Evolutionary conservation across 2,329 filamentous ascomycete genomes (phyloP), one percentile per base, ranked within the genome.

Genomic region (Tolypocladium ophioglossoides): DNA sequence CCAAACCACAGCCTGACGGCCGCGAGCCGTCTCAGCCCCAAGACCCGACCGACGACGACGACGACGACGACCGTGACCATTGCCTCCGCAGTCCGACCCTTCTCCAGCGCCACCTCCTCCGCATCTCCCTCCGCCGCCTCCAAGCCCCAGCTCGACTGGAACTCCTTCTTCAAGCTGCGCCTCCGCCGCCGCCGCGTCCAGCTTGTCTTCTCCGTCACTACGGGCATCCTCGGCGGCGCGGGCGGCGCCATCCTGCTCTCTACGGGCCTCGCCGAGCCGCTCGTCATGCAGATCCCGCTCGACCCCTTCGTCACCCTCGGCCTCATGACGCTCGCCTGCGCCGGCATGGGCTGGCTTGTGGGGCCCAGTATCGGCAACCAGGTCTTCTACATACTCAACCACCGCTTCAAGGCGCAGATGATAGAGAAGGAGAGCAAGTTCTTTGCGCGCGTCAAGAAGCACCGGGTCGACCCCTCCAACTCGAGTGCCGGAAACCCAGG

Each of bases 381-480:
- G 10, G 74, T 90, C 5, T 99, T 96, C 72, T 88, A 89, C 65
- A 61, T 87, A 58, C 76, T 86, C 65, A 88, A 95, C 71, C 76
- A 85, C 61, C 79, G 82, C 64, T 83, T 84, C 67, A 85, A 84
- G 72, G 73, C 71, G 52, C 83, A 90, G 63, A 91, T 96, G 75
- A 82, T 81, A 49, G 59, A 89, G 80, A 97, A 96, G 80, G 94
- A 99, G 74, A 89, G 85, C 64, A 86, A 92, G 70, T 96, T 99
- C 76, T 96, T 92, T 71, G 83, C 85, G 57, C 82, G 92, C 61
- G 89, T 99, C 72, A 94, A 91, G 78, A 89, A 86, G 71, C 87
- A 94, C 74, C 85, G 94, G 30, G 92, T 95, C 57, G 92, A 99
- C 69, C 92, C 94, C 4, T 87, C 85, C 18, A 86, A 87, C 53